These are phyloP conservation scores for Myxozyma udenii DNA, from an alignment of 805 yeast genomes.

Conservation along the genomic window DNA sequence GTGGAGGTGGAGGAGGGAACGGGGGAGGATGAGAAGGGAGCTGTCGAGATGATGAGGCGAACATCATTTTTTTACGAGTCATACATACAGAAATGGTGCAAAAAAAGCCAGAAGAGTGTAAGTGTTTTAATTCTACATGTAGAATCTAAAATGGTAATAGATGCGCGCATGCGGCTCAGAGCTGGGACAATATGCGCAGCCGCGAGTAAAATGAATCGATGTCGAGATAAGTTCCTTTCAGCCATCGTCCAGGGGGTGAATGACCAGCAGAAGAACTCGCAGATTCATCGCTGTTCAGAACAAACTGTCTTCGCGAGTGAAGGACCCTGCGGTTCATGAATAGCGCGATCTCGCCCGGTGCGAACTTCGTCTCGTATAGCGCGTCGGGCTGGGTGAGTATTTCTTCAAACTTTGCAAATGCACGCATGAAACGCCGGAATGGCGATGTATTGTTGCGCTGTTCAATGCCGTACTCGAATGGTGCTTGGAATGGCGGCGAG, in stretches of 20 bases:
- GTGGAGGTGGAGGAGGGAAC: background rate
- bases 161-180: no score
- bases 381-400: constrained; percentile 52
- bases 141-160: no score
- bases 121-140: background rate
- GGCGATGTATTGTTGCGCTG: constrained; percentile 37
- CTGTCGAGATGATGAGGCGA: no score
- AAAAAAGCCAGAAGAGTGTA: background rate
- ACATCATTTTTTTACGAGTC: no score
- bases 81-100: no score
- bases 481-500: constrained; percentile 83
- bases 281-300: constrained; percentile 21
- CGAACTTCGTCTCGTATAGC: constrained; percentile 53
- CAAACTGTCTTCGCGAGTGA: constrained; percentile 57
- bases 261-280: constrained; percentile 38
- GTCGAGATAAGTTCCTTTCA: constrained; percentile 74
- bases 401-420: constrained; percentile 60
- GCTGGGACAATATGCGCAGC: constrained; percentile 42
- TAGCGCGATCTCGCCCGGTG: constrained; percentile 60
- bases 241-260: constrained; percentile 52
- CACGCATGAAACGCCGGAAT: constrained; percentile 44
- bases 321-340: constrained; percentile 69
- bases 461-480: constrained; percentile 50
- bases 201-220: constrained; percentile 67
- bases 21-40: background rate